A percentile compares a stretch with the other conserved stretches of the same genome.
Evolutionary conservation across 805 yeast species (phyloP).

Genomic region (Saccharomycopsis sp.): DNA sequence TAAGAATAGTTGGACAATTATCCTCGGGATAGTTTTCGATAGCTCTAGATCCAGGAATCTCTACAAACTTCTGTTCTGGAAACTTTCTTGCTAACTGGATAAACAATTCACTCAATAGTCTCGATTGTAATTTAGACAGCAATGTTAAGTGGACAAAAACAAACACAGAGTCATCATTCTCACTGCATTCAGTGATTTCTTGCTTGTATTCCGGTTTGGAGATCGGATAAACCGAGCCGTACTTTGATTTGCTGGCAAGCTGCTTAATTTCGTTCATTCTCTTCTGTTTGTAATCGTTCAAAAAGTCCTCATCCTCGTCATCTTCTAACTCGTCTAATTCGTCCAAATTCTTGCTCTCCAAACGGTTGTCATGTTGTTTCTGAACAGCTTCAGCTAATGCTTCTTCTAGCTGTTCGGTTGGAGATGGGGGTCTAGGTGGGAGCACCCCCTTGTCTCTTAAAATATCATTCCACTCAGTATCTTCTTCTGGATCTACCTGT

Average conservation of each 20-base stretch:
- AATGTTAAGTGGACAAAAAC: constrained; percentile 77
- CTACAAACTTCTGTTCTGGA: constrained; percentile 82
- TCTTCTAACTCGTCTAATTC: constrained; percentile 86
- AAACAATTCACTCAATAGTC: constrained; percentile 59
- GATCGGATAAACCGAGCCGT: constrained; percentile 72
- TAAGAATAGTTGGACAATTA: constrained; percentile 85
- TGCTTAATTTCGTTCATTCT: constrained; percentile 68
- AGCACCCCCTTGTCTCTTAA: constrained; percentile 84
- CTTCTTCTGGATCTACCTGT: constrained; percentile 91
- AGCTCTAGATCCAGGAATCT: constrained; percentile 85
- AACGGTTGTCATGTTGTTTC: constrained; percentile 73
- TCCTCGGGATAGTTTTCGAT: constrained; percentile 86
- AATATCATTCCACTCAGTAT: constrained; percentile 98
- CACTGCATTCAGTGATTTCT: constrained; percentile 80
- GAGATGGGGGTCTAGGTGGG: constrained; percentile 87
- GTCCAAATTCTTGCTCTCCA: constrained; percentile 68
- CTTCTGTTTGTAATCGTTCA: constrained; percentile 68
- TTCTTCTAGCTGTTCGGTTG: constrained; percentile 79
- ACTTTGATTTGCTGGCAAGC: constrained; percentile 48
- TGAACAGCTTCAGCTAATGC: constrained; percentile 78
- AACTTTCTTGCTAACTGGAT: constrained; percentile 55
- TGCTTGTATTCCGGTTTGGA: constrained; percentile 81
- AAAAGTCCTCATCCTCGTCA: constrained; percentile 88
- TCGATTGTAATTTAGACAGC: constrained; percentile 63
- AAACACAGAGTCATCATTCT: constrained; percentile 33